Conservation (phyloP, 2,329 filamentous ascomycete genomes). For the Penicillium aurantiogriseum region DNA sequence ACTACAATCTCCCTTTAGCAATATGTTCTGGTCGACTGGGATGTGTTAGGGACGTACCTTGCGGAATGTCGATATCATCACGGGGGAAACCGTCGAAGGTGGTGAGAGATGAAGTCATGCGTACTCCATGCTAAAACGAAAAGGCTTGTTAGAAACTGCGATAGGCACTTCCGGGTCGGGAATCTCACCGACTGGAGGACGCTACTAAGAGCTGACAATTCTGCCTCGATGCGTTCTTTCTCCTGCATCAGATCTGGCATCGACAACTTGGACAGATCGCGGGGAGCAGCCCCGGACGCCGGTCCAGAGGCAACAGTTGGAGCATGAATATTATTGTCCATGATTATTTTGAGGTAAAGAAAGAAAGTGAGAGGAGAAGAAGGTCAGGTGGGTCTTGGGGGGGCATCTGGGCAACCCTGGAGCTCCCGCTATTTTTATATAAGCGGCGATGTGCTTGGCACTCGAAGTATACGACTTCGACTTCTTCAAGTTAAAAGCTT, state of each 20-base stretch:
- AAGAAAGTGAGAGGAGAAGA: slow-evolving; percentile 18
- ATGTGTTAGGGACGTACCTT: slow-evolving; percentile 60
- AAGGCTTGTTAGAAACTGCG: slow-evolving; percentile 15
- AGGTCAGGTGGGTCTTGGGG: slow-evolving; percentile 19
- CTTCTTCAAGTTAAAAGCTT: background rate
- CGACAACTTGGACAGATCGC: slow-evolving; percentile 65
- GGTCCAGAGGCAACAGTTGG: slow-evolving; percentile 77
- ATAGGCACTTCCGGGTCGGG: background rate
- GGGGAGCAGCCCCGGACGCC: slow-evolving; percentile 57
- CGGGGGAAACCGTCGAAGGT: slow-evolving; percentile 90
- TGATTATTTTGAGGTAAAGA: slow-evolving; percentile 51
- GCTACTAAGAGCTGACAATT: slow-evolving; percentile 77
- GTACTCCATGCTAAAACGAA: slow-evolving; percentile 73
- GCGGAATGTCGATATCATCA: slow-evolving; percentile 89
- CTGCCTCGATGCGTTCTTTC: slow-evolving; percentile 81
- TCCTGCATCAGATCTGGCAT: slow-evolving; percentile 77
- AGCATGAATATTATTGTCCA: slow-evolving; percentile 62
- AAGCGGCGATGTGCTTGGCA: slow-evolving; percentile 21
- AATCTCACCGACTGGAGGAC: slow-evolving; percentile 80
- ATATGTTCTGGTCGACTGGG: slow-evolving; percentile 2
- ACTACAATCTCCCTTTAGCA: slow-evolving; percentile 53
- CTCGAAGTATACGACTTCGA: slow-evolving; percentile 1
- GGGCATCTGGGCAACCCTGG: background rate
- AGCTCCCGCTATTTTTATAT: slow-evolving; percentile 12
- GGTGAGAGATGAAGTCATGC: slow-evolving; percentile 84